phyloP scores from a whole-genome alignment of 495 filamentous ascomycete genomes.

The Thermothielavioides terrestris region DNA sequence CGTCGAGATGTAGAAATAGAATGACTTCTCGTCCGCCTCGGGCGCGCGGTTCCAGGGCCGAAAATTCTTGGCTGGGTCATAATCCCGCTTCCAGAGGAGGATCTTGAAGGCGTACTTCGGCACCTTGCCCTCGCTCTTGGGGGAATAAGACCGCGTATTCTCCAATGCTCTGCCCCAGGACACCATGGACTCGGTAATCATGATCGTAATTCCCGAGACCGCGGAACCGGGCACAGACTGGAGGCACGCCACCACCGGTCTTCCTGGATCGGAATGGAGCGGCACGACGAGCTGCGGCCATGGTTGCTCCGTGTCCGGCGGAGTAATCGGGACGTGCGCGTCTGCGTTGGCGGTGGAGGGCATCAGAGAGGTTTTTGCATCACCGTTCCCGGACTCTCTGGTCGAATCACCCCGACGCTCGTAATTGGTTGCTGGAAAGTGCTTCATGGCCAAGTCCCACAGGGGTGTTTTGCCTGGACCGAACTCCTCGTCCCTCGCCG shows the following conservation, averaged over 20 bases:
- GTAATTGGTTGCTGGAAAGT: slow-evolving; percentile 33
- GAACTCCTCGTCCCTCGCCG: slow-evolving; percentile 38
- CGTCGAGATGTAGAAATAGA: slow-evolving; percentile 65
- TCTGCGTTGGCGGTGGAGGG: slow-evolving; percentile 19
- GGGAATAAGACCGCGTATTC: slow-evolving; percentile 54
- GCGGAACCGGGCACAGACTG: slow-evolving; percentile 39
- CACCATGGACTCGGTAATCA: slow-evolving; percentile 53
- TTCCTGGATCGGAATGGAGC: slow-evolving; percentile 7
- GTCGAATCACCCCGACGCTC: neutral
- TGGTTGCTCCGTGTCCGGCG: slow-evolving; percentile 10
- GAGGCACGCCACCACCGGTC: slow-evolving; percentile 26
- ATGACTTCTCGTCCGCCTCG: slow-evolving; percentile 41
- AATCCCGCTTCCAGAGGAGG: slow-evolving; percentile 57
- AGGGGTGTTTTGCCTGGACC: slow-evolving; percentile 32
- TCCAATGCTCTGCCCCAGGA: slow-evolving; percentile 63
- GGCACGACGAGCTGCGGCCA: slow-evolving; percentile 10
- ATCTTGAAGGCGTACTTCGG: slow-evolving; percentile 77
- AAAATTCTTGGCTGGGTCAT: slow-evolving; percentile 38
- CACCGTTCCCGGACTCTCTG: neutral
- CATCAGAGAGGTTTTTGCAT: neutral
- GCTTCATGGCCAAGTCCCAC: slow-evolving; percentile 40
- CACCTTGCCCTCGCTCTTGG: slow-evolving; percentile 54
- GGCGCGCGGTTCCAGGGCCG: slow-evolving; percentile 32
- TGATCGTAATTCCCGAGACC: slow-evolving; percentile 46
- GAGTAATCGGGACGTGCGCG: slow-evolving; percentile 10